Percentiles rank a stretch among this genome's conserved stretches.
phyloP scores from a whole-genome alignment of 2,329 filamentous ascomycete genomes.

The Colletotrichum costaricense region DNA sequence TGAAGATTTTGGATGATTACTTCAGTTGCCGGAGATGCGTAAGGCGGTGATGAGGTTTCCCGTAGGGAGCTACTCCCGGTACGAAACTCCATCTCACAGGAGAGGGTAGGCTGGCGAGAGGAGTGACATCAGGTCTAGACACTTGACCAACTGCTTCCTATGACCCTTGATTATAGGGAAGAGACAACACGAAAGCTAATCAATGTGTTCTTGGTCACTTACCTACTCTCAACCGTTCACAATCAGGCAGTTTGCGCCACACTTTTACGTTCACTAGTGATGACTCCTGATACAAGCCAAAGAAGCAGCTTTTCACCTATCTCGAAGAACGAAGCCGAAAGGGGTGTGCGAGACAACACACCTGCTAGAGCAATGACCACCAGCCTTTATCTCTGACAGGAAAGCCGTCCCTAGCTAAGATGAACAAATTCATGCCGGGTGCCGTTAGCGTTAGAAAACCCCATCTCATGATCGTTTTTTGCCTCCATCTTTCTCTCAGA shows the following conservation, averaged over 20 bases:
- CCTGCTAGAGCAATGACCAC: neutral
- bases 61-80: neutral
- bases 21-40: neutral
- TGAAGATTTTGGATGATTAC: neutral
- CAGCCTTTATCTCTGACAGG: neutral
- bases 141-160: too few species aligned
- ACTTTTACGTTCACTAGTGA: too few species aligned
- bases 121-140: too few species aligned
- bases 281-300: too few species aligned
- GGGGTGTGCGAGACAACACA: neutral
- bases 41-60: neutral
- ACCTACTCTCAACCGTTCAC: too few species aligned
- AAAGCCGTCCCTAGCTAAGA: neutral
- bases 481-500: neutral
- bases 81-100: neutral
- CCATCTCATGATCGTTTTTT: neutral
- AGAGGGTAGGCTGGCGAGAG: too few species aligned
- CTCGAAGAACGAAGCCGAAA: too few species aligned
- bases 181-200: too few species aligned
- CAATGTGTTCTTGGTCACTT: too few species aligned
- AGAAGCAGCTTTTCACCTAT: too few species aligned
- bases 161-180: too few species aligned
- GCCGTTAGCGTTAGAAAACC: neutral
- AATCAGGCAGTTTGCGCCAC: too few species aligned
- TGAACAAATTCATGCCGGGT: neutral